Percentiles rank a stretch among this genome's conserved stretches.
These are phyloP conservation scores for Lycium ferocissimum DNA, from an alignment of 257 asterid genomes.

Conservation along the genomic window DNA sequence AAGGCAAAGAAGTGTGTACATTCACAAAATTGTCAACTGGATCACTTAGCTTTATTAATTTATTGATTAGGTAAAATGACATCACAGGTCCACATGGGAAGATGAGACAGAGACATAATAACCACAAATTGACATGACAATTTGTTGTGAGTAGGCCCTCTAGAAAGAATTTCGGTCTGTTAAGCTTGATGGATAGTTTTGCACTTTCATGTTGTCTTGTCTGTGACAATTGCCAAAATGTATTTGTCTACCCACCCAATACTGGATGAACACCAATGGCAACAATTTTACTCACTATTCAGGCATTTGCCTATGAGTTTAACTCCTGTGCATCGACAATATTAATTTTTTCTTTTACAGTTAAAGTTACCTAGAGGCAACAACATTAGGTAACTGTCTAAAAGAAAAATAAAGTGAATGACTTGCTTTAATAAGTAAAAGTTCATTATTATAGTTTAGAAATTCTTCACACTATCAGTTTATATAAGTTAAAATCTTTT, in stretches of 20 bases:
- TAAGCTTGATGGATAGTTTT: background rate
- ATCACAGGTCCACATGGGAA: background rate
- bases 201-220: background rate
- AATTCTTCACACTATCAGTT: background rate
- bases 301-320: background rate
- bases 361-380: no score
- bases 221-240: no score
- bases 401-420: background rate
- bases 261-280: background rate
- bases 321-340: background rate
- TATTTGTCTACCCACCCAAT: background rate
- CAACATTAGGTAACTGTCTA: no score
- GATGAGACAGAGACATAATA: background rate
- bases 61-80: background rate
- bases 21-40: background rate
- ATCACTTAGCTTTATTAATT: background rate
- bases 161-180: background rate
- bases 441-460: no score
- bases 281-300: no score
- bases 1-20: background rate
- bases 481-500: background rate
- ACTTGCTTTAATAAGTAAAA: background rate
- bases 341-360: no score
- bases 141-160: background rate
- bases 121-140: slow-evolving; percentile 8